Conservation (phyloP, 78 protist species). For the Dictyostelium intermedium region DNA sequence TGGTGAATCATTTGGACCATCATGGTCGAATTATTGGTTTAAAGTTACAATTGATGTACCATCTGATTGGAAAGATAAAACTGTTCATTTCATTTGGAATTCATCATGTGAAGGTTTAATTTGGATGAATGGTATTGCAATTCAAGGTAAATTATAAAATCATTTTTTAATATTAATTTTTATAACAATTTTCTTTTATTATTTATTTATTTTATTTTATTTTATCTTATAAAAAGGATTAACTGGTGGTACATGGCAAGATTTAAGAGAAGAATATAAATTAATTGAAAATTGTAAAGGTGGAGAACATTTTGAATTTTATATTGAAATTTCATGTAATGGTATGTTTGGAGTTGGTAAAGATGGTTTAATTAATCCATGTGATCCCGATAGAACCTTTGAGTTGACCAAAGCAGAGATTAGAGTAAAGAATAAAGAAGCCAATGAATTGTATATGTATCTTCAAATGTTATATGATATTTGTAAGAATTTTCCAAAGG, state of each 20-base stretch:
- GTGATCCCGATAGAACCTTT: conserved; percentile 57
- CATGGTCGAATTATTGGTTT: conserved; percentile 81
- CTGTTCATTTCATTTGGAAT: conserved; percentile 71
- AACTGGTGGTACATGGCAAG: conserved; percentile 83
- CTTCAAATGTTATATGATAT: conserved; percentile 64
- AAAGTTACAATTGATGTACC: conserved; percentile 64
- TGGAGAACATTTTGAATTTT: conserved; percentile 14
- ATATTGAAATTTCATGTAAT: conserved; percentile 82
- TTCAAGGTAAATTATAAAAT: conserved; percentile 17
- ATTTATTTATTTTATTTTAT: no score
- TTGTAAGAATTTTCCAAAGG: conserved; percentile 74
- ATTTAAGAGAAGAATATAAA: conserved; percentile 53
- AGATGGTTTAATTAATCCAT: conserved; percentile 60
- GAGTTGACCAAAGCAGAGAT: conserved; percentile 17
- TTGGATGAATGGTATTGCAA: conserved; percentile 63
- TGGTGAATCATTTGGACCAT: conserved; percentile 70
- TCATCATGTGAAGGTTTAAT: conserved; percentile 70
- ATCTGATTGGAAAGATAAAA: conserved; percentile 29
- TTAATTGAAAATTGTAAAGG: conserved; percentile 47
- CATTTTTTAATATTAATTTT: not conserved
- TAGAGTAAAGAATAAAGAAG: conserved; percentile 49
- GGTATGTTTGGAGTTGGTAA: conserved; percentile 87
- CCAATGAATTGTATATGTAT: conserved; percentile 32
- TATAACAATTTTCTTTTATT: no score
- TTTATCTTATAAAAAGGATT: conserved; percentile 19